phyloP scores from a whole-genome alignment of 2,329 filamentous ascomycete genomes.

The Diaporthe vexans region DNA sequence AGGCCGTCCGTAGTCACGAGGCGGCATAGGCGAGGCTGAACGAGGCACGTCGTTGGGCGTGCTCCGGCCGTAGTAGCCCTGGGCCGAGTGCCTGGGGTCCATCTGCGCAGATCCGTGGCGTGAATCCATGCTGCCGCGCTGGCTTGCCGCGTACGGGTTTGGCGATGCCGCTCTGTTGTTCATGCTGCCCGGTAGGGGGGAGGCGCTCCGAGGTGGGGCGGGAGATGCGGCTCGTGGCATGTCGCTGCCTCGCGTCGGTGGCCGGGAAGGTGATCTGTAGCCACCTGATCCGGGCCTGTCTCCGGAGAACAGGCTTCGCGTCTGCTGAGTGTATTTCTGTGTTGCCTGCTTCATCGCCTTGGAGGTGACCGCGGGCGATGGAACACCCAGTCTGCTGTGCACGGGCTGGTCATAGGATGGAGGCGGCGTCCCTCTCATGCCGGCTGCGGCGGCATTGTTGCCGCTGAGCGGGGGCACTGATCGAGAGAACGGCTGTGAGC shows the following conservation, averaged over 20 bases:
- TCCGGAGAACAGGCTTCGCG: constrained; percentile 78
- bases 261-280: constrained; percentile 64
- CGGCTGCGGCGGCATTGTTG: constrained; percentile 64
- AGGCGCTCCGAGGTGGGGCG: constrained; percentile 73
- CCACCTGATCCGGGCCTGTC: constrained; percentile 55
- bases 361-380: constrained; percentile 91
- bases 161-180: constrained; percentile 70
- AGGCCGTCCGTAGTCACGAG: constrained; percentile 51
- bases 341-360: constrained; percentile 97
- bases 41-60: constrained; percentile 64
- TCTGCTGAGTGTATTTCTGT: constrained; percentile 87
- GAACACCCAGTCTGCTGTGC: constrained; percentile 85
- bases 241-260: constrained; percentile 71
- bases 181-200: constrained; percentile 70
- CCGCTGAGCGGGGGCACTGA: constrained; percentile 56
- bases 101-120: constrained; percentile 54
- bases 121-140: constrained; percentile 49
- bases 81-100: constrained; percentile 61
- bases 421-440: constrained; percentile 82
- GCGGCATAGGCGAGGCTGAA: constrained; percentile 63
- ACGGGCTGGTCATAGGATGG: constrained; percentile 87
- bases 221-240: constrained; percentile 76
- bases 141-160: constrained; percentile 69
- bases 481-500: constrained; percentile 58
- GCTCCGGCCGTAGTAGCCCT: constrained; percentile 65